A percentile compares a stretch with the other conserved stretches of the same genome.
Conservation (phyloP, 257 asterid species). For the Solanum megistacrolobum region DNA sequence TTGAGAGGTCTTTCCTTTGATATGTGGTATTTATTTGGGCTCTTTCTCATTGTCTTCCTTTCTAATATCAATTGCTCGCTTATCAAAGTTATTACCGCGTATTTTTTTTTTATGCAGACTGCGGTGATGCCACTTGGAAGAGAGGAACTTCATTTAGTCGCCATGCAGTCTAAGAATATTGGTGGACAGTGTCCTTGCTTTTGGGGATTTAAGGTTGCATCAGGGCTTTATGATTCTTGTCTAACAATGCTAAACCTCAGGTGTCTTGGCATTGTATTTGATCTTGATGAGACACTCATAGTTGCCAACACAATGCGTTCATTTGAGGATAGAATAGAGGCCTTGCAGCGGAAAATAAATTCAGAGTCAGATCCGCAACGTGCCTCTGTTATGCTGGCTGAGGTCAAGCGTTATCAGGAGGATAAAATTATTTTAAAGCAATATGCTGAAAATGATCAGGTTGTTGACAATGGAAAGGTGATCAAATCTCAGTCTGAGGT, state of each 20-base stretch:
- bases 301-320: slow-evolving; percentile 97
- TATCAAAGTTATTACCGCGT: background rate
- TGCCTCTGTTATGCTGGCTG: slow-evolving; percentile 62
- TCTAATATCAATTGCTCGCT: background rate
- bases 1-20: background rate
- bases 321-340: slow-evolving; percentile 87
- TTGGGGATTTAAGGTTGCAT: slow-evolving; percentile 77
- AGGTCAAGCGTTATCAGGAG: slow-evolving; percentile 84
- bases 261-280: slow-evolving; percentile 95
- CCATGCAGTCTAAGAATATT: slow-evolving; percentile 73
- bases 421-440: slow-evolving; percentile 83
- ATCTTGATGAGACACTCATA: slow-evolving; percentile 95
- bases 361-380: slow-evolving; percentile 82
- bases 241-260: slow-evolving; percentile 87
- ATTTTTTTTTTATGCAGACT: slow-evolving; percentile 35
- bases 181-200: slow-evolving; percentile 65
- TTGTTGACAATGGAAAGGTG: slow-evolving; percentile 73
- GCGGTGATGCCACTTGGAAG: slow-evolving; percentile 71
- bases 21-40: background rate
- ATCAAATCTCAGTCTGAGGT: slow-evolving; percentile 80
- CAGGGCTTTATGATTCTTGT: slow-evolving; percentile 72
- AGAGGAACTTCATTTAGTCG: slow-evolving; percentile 83
- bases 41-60: background rate
- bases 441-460: slow-evolving; percentile 91
- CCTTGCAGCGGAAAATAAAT: slow-evolving; percentile 66